Evolutionary conservation across 371 early-diverging fungal genomes (phyloP).

Genomic region (Synchytrium microbalum): DNA sequence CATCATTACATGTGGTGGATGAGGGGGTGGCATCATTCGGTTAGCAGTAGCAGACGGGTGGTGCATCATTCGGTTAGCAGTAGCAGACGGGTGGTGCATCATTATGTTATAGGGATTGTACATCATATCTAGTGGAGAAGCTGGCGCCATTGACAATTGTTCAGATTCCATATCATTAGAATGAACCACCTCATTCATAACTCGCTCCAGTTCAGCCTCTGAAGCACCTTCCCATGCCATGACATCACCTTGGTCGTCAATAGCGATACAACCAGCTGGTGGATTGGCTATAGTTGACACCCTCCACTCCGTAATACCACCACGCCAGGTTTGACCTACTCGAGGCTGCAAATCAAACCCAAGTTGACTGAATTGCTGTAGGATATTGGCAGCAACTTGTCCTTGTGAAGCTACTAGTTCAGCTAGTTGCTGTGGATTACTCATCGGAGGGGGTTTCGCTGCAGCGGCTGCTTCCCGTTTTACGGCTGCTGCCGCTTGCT

Average conservation of each 20-base stretch:
- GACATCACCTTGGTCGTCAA: neutral
- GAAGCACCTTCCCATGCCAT: conserved; percentile 1
- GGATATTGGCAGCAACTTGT: neutral
- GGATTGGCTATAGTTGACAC: neutral
- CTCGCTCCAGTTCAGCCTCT: neutral
- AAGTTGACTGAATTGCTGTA: neutral
- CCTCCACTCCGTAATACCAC: neutral
- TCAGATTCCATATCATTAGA: neutral
- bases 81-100: neutral
- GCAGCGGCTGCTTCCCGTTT: neutral
- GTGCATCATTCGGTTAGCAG: neutral
- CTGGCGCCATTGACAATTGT: neutral
- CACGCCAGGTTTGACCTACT: neutral
- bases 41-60: neutral
- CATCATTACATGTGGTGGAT: neutral
- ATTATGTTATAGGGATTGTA: neutral
- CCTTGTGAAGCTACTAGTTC: neutral
- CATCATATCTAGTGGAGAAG: neutral
- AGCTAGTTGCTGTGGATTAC: neutral
- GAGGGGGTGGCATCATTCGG: neutral
- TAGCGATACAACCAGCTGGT: neutral
- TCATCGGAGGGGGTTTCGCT: neutral
- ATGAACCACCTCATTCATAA: neutral
- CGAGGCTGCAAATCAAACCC: neutral
- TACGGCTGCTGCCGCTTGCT: neutral